Evolutionary conservation across 202 grass and related monocot species (phyloP).

Genomic region (Zizania palustris): DNA sequence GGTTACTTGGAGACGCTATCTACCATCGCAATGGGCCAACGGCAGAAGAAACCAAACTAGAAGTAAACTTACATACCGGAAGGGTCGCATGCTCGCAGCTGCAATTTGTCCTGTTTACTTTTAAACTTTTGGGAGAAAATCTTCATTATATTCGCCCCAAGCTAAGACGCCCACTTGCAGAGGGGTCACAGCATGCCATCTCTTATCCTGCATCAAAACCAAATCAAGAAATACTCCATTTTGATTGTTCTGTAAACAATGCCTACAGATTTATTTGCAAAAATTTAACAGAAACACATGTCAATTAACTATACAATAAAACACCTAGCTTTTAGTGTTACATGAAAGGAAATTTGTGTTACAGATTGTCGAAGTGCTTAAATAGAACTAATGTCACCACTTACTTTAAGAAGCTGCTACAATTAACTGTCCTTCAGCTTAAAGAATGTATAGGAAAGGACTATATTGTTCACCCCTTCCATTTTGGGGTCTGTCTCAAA

Average conservation of each 20-base stretch:
- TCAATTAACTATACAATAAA: not conserved
- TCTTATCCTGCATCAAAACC: not conserved
- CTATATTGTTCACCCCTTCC: conserved; percentile 91
- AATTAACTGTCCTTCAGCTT: conserved; percentile 79
- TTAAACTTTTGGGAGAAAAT: not conserved
- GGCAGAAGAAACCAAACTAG: too few relatives aligned
- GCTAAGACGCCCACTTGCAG: not conserved
- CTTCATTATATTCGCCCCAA: not conserved
- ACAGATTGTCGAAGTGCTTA: not conserved
- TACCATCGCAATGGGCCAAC: too few relatives aligned
- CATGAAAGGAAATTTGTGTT: conserved; percentile 5
- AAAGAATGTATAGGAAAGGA: conserved; percentile 98
- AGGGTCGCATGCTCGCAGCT: too few relatives aligned
- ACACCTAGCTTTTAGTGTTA: conserved; percentile 15
- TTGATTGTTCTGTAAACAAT: not conserved
- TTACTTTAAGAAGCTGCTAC: not conserved
- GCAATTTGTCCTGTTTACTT: not conserved
- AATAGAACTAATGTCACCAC: not conserved
- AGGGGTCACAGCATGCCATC: not conserved
- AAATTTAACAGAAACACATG: not conserved
- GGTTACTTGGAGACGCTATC: too few relatives aligned
- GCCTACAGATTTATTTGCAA: conserved; percentile 46
- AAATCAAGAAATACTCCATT: not conserved
- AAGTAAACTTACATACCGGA: too few relatives aligned
- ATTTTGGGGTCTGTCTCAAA: conserved; percentile 97